Evolutionary conservation across 495 filamentous ascomycete genomes (phyloP).

Genomic region (Rostrohypoxylon terebratum): DNA sequence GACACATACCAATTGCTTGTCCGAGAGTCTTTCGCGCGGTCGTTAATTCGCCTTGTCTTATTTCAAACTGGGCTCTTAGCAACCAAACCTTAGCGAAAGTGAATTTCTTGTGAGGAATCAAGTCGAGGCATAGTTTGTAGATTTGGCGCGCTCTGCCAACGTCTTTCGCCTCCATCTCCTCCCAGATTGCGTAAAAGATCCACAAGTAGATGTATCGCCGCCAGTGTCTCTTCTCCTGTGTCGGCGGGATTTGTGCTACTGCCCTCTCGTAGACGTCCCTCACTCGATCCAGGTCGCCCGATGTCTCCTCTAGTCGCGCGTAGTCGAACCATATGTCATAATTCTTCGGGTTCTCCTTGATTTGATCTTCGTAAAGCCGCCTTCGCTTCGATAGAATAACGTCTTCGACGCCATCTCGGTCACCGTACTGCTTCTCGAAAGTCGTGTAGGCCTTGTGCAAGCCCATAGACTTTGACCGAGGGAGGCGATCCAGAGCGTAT

Average conservation of each 20-base stretch:
- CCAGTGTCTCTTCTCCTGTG: conserved; percentile 98
- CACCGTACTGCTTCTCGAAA: conserved; percentile 98
- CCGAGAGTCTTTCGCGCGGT: conserved; percentile 89
- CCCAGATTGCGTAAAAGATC: conserved; percentile 96
- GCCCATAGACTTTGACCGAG: conserved; percentile 83
- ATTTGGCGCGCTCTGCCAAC: conserved; percentile 85
- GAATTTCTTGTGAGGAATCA: conserved; percentile 96
- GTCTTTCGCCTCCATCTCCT: conserved; percentile 87
- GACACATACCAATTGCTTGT: conserved; percentile 90
- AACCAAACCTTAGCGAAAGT: conserved; percentile 98
- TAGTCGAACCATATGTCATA: conserved; percentile 98
- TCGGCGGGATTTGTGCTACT: conserved; percentile 94
- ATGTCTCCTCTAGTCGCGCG: conserved; percentile 86
- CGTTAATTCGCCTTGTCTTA: conserved; percentile 84
- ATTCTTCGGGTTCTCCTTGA: conserved; percentile 91
- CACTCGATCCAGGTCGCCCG: conserved; percentile 81
- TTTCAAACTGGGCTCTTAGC: conserved; percentile 90
- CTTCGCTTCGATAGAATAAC: conserved; percentile 93
- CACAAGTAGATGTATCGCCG: conserved; percentile 96
- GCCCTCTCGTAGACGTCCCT: conserved; percentile 96
- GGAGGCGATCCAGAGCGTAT: conserved; percentile 91
- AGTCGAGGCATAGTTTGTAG: conserved; percentile 85
- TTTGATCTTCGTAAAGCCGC: conserved; percentile 92
- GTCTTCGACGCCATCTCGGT: conserved; percentile 92
- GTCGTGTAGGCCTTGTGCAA: conserved; percentile 95